Evolutionary conservation across 2,329 filamentous ascomycete species (phyloP).

Genomic region (Cordyceps pruinosa): DNA sequence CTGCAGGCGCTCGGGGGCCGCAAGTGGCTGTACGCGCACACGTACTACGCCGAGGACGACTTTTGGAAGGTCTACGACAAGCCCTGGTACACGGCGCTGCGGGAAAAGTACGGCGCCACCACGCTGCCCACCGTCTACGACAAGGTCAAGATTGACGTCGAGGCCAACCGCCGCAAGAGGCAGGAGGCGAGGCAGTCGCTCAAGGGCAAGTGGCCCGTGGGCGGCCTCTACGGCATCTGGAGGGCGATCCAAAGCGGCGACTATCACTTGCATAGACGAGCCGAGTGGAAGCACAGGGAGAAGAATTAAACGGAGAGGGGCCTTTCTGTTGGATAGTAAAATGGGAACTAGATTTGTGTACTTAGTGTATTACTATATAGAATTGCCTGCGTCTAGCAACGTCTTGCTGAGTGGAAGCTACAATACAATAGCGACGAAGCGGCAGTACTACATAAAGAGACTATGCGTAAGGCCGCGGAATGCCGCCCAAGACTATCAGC

Average conservation of each 20-base stretch:
- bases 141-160: conserved; percentile 56
- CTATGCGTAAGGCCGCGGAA: not conserved
- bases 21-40: conserved; percentile 85
- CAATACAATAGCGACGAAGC: no score
- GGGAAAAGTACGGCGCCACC: conserved; percentile 55
- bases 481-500: not conserved
- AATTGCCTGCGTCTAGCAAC: no score
- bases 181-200: conserved; percentile 33
- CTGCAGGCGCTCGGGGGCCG: conserved; percentile 63
- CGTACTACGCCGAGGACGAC: conserved; percentile 68
- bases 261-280: conserved; percentile 45
- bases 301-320: conserved; percentile 6
- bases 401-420: no score
- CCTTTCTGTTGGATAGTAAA: not conserved
- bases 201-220: conserved; percentile 47
- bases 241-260: conserved; percentile 52
- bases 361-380: not conserved
- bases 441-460: no score
- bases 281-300: conserved; percentile 46
- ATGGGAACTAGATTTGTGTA: no score
- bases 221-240: conserved; percentile 52
- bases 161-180: conserved; percentile 34
- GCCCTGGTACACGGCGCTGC: conserved; percentile 54
- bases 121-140: conserved; percentile 62
- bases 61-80: conserved; percentile 60